A percentile compares a stretch with the other conserved stretches of the same genome.
phyloP scores from a whole-genome alignment of 441 rosid genomes.

The Populus hybrid region DNA sequence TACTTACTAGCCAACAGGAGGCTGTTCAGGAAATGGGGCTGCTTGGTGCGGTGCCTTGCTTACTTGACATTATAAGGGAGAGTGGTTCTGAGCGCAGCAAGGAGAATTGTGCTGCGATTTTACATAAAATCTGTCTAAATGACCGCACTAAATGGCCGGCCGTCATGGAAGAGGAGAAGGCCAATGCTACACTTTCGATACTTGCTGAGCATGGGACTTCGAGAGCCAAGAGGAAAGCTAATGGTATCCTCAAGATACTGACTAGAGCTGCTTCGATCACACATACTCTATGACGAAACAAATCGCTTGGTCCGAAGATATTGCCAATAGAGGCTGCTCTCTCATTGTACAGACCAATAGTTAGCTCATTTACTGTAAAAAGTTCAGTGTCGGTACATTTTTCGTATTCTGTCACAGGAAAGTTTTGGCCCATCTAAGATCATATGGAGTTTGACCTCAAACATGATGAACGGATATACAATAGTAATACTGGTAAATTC shows the following conservation, averaged over 20 bases:
- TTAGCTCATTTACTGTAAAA: constrained; percentile 18
- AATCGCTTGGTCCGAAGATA: neutral
- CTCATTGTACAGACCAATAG: constrained; percentile 9
- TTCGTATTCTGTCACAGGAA: neutral
- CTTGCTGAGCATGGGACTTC: constrained; percentile 67
- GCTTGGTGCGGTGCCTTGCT: constrained; percentile 57
- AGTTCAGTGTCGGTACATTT: neutral
- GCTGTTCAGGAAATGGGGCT: constrained; percentile 67
- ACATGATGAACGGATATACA: neutral
- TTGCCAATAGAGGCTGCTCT: neutral
- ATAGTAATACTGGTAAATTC: neutral
- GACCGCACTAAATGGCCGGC: constrained; percentile 61
- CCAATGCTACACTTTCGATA: constrained; percentile 49
- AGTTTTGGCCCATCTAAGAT: constrained; percentile 20
- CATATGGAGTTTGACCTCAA: neutral
- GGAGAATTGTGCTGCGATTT: constrained; percentile 72
- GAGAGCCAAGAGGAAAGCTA: constrained; percentile 82
- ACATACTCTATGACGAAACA: constrained; percentile 52
- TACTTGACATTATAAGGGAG: constrained; percentile 55
- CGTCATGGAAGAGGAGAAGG: constrained; percentile 60
- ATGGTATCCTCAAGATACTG: constrained; percentile 60
- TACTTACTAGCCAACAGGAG: constrained; percentile 65
- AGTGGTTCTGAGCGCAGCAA: constrained; percentile 57
- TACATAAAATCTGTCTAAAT: constrained; percentile 55
- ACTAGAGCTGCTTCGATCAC: constrained; percentile 49